Evolutionary conservation across 2,329 filamentous ascomycete genomes (phyloP), one percentile per base, ranked within the genome.

Genomic region (Pestalotiopsis sp.): DNA sequence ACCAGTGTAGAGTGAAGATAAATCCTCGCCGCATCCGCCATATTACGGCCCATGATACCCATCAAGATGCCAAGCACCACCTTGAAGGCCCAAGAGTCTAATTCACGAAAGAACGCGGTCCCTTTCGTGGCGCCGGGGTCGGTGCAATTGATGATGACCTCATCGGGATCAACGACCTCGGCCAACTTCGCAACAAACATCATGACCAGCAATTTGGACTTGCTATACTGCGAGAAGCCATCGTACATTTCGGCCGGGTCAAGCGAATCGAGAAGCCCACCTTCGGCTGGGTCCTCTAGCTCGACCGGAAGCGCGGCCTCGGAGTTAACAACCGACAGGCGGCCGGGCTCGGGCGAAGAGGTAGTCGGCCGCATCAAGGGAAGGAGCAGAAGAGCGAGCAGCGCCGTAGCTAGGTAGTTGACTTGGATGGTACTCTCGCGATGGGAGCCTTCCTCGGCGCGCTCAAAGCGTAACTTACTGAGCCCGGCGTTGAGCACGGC

Each of bases 401-500:
- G 64, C 7, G 66, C 65, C 1, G 72, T 74, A 12, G 68, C 69
- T 25, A 74, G 55, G 27, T 74, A 72, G 64, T 74, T 73, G 69
- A 74, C 71, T 60, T 73, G 71, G 1, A 74, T 20, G 17, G 69
- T 61, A 41, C 41, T 45, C 57, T 74, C 73, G 39, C 68, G 69
- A 20, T 27, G 25, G 17, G 13, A 17, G 23, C 59, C 59, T 13
- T 69, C 68, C 1, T 67, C 14, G 4, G 27, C 25, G 25, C 59
- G 25, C 59, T 62, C 25, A 17, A 62, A 62, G 3, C 2, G 2
- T 1, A 25, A 3, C 13, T 62, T 62, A 9, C 59, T 31, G 14
- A 76, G 9, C 0, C 76, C 76, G 3, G 74, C 76, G 39, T 78
- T 79, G 31, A 78, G 69, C 23, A 79, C 70, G 11, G 70, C 74